phyloP scores from a whole-genome alignment of 176 grass and related monocot species.

The Guadua angustifolia region DNA sequence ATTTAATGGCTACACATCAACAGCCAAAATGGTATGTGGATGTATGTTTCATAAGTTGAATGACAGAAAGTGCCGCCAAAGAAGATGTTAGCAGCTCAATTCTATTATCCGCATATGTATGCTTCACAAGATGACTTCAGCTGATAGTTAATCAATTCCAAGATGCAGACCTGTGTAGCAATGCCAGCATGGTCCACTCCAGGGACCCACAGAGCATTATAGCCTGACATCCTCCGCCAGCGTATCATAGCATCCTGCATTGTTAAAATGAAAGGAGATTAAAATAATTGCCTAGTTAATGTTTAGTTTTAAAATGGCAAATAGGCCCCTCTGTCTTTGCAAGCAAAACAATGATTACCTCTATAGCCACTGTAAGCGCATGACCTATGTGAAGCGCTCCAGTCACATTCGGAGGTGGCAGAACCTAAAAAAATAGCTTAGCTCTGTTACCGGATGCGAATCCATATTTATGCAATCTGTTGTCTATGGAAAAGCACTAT shows the following conservation, averaged over 20 bases:
- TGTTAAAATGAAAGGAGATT: slow-evolving; percentile 18
- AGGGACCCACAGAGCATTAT: slow-evolving; percentile 88
- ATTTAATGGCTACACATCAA: not conserved
- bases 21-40: not conserved
- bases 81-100: slow-evolving; percentile 19
- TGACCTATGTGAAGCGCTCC: slow-evolving; percentile 91
- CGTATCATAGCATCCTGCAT: slow-evolving; percentile 88
- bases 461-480: not conserved
- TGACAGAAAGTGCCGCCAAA: not conserved
- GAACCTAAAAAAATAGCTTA: slow-evolving; percentile 51
- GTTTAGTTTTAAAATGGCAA: slow-evolving; percentile 19
- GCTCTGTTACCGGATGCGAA: slow-evolving; percentile 2
- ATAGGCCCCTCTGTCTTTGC: not conserved
- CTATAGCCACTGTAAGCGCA: slow-evolving; percentile 76
- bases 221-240: slow-evolving; percentile 90
- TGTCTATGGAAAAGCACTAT: slow-evolving; percentile 1
- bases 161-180: slow-evolving; percentile 82
- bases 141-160: not conserved
- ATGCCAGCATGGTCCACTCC: slow-evolving; percentile 98
- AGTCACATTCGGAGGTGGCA: slow-evolving; percentile 90
- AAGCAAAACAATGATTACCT: slow-evolving; percentile 48
- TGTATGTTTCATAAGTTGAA: slow-evolving; percentile 25
- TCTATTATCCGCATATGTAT: not conserved
- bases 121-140: slow-evolving; percentile 18
- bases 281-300: slow-evolving; percentile 22